Evolutionary conservation across 306 rosid species (phyloP).

Genomic region (Pyrus bretschneideri): DNA sequence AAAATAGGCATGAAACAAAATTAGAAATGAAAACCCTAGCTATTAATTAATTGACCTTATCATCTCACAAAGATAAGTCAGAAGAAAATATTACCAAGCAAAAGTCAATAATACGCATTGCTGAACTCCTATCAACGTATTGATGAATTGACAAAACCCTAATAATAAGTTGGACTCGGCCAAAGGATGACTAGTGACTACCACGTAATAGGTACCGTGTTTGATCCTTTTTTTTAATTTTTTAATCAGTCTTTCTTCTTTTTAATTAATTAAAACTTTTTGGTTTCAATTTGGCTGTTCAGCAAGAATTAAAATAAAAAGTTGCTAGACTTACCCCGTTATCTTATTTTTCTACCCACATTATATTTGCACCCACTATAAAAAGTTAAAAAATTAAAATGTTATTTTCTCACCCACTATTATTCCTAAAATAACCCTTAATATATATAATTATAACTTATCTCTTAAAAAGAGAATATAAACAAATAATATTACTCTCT

Average conservation of each 20-base stretch:
- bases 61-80: background rate
- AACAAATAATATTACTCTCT: no score
- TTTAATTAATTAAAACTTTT: no score
- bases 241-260: background rate
- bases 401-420: no score
- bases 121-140: background rate
- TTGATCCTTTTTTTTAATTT: background rate
- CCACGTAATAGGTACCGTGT: background rate
- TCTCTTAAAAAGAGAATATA: no score
- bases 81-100: background rate
- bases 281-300: background rate
- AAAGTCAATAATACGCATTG: background rate
- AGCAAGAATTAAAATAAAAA: background rate
- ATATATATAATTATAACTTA: no score
- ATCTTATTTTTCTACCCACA: no score
- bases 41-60: no score
- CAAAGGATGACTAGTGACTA: background rate
- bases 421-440: no score
- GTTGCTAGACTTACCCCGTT: fast-evolving
- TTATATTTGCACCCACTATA: no score
- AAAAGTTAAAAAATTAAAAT: no score
- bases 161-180: background rate
- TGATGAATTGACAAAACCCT: background rate
- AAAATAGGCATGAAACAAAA: no score
- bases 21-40: no score